phyloP scores from a whole-genome alignment of 2,329 filamentous ascomycete species.

The Oidium heveae region DNA sequence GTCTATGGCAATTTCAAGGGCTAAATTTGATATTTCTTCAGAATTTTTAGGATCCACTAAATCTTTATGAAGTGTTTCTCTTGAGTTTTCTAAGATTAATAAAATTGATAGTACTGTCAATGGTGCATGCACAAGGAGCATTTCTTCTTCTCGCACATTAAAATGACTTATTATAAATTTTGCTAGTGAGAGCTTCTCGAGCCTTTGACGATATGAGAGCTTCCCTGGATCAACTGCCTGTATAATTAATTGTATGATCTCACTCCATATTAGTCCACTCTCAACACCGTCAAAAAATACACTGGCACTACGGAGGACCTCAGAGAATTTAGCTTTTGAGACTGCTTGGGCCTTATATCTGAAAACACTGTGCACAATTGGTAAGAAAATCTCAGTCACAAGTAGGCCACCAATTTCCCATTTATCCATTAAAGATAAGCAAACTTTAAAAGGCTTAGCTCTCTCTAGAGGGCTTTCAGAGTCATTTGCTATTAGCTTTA shows the following conservation, averaged over 20 bases:
- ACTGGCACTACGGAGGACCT: slow-evolving; percentile 78
- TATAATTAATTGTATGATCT: slow-evolving; percentile 44
- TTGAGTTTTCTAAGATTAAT: slow-evolving; percentile 29
- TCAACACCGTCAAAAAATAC: slow-evolving; percentile 96
- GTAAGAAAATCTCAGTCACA: slow-evolving; percentile 69
- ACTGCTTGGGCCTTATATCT: slow-evolving; percentile 41
- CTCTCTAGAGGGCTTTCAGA: slow-evolving; percentile 33
- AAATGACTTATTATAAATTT: slow-evolving; percentile 69
- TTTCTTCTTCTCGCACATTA: slow-evolving; percentile 88
- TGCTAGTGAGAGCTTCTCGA: slow-evolving; percentile 44
- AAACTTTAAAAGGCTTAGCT: slow-evolving; percentile 71
- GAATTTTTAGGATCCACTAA: slow-evolving; percentile 5
- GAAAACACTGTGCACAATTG: slow-evolving; percentile 58
- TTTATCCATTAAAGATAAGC: slow-evolving; percentile 86
- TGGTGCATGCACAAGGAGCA: slow-evolving; percentile 69
- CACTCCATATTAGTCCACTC: slow-evolving; percentile 74
- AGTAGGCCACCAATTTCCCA: slow-evolving; percentile 91
- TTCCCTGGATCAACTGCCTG: slow-evolving; percentile 27
- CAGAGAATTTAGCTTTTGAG: slow-evolving; percentile 47
- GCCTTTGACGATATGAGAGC: slow-evolving; percentile 18
- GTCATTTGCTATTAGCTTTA: slow-evolving; percentile 44
- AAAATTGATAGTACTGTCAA: slow-evolving; percentile 40
- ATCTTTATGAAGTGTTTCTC: slow-evolving; percentile 13
- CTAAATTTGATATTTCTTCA: slow-evolving; percentile 12
- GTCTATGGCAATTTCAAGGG: slow-evolving; percentile 24